Evolutionary conservation across 2,329 filamentous ascomycete species (phyloP).

Genomic region (Pseudocercospora fijiensis): DNA sequence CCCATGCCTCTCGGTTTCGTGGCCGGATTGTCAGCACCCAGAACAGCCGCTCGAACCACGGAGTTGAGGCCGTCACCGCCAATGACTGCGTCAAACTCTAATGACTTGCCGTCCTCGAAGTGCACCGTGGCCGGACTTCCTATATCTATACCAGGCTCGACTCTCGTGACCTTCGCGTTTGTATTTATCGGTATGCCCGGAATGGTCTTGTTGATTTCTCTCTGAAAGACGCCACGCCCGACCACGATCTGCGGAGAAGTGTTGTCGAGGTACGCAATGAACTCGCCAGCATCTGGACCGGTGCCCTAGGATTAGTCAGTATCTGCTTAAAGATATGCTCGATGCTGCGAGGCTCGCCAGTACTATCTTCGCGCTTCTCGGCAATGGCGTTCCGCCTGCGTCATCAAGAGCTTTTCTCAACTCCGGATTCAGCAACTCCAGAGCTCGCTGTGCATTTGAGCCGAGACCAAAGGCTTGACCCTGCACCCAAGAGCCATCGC

Average conservation of each 20-base stretch:
- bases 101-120: background rate
- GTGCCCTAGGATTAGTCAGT: conserved; percentile 1
- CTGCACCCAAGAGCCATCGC: background rate
- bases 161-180: background rate
- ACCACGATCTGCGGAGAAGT: background rate
- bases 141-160: background rate
- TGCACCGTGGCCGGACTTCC: background rate
- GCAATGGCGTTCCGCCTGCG: conserved; percentile 11
- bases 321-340: background rate
- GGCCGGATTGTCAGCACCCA: conserved; percentile 12
- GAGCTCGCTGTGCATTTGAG: conserved; percentile 14
- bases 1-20: conserved; percentile 9
- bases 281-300: background rate
- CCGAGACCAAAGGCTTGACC: conserved; percentile 15
- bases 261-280: conserved; percentile 1
- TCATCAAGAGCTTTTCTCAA: conserved; percentile 14
- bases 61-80: conserved; percentile 4
- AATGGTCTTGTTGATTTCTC: conserved; percentile 6
- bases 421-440: conserved; percentile 11
- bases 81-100: background rate
- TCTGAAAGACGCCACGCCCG: conserved; percentile 2
- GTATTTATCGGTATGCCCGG: background rate
- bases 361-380: conserved; percentile 14
- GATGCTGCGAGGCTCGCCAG: conserved; percentile 5
- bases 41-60: background rate